phyloP scores from a whole-genome alignment of 2,329 filamentous ascomycete species.

The Sporothrix protearum region DNA sequence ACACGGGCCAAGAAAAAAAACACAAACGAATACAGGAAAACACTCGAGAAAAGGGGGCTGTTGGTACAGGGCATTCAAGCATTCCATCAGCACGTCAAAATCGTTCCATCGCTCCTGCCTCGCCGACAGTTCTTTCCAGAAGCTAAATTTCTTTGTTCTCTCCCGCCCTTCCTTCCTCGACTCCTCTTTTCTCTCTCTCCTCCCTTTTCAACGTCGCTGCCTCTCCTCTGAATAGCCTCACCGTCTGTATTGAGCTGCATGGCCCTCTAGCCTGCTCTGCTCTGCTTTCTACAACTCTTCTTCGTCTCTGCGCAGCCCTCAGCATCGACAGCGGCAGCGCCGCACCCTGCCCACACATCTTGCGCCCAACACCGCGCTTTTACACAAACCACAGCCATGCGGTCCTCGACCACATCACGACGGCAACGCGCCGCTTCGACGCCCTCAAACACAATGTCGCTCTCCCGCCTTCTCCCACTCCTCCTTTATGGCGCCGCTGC shows the following conservation, averaged over 20 bases:
- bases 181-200: background rate
- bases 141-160: conserved; percentile 2
- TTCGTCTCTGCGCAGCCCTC: background rate
- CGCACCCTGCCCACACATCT: background rate
- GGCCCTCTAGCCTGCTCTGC: background rate
- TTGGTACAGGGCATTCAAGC: conserved; percentile 5
- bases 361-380: background rate
- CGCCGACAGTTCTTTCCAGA: background rate
- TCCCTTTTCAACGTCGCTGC: background rate
- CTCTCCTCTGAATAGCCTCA: background rate
- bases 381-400: background rate
- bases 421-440: conserved; percentile 1
- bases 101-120: background rate
- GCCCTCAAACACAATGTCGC: background rate
- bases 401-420: background rate
- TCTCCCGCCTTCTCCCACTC: conserved; percentile 2
- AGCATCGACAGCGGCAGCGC: background rate
- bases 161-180: background rate
- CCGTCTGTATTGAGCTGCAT: conserved; percentile 2
- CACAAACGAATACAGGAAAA: background rate
- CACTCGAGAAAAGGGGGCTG: background rate
- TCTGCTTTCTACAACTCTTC: background rate
- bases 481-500: conserved; percentile 24
- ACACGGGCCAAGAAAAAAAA: background rate
- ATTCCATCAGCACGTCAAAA: background rate